Evolutionary conservation across 495 filamentous ascomycete species (phyloP), one percentile per base, ranked within the genome.

Genomic region (Talaromyces proteolyticus): DNA sequence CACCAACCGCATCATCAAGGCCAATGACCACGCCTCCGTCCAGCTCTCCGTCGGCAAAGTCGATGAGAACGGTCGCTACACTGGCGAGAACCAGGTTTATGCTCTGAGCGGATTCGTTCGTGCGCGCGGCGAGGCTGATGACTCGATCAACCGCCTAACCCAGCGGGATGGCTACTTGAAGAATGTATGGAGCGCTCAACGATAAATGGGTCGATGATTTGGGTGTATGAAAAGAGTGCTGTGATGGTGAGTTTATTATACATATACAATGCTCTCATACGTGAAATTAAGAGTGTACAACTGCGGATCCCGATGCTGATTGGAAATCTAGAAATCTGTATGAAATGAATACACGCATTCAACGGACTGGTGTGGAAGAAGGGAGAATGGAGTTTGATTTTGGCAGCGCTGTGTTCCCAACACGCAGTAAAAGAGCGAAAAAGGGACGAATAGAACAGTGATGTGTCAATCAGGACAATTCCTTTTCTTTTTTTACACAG

Each of bases 1-100:
- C 64, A 92, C 88, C 72, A 88, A 88, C 86, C 84, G 88, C 74
- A 96, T 97, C 83, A 96, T 97, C 84, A 96, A 96, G 80, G 88
- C 93, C 78, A 96, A 96, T 77, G 93, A 94, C 76, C 89, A 94
- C 79, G 89, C 87, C 60, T 91, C 87, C 49, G 91, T 91, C 60
- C 87, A 96, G 78, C 87, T 95, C 42, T 74, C 84, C 60, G 78
- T 95, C 68, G 90, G 87, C 70, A 92, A 94, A 73, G 86, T 95
- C 63, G 90, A 95, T 74, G 91, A 96, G 75, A 88, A 88, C 76
- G 92, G 93, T 58, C 87, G 91, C 61, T 89, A 96, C 80, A 93
- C 89, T 55, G 89, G 90, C 64, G 93, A 97, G 79, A 95, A 90
- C 83, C 85, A 96, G 73, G 86, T 89, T 62, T 96, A 95, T 68